Conservation (phyloP, 2,329 filamentous ascomycete genomes). For the Alternaria dauci region DNA sequence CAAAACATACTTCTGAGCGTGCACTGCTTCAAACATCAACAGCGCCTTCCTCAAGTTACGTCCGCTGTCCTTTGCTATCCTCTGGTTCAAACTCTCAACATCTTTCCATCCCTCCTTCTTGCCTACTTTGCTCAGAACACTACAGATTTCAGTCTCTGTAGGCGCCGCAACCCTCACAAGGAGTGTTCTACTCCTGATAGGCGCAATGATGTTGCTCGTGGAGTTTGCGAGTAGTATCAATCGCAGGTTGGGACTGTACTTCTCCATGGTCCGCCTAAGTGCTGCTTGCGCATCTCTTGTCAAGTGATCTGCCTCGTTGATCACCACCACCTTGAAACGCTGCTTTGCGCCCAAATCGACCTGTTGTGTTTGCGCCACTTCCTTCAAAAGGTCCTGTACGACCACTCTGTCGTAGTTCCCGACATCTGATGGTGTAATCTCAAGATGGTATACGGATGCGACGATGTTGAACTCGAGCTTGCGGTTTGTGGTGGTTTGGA, state of each 20-base stretch:
- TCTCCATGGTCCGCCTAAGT: conserved; percentile 95
- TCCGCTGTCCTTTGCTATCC: conserved; percentile 89
- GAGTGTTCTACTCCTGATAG: conserved; percentile 89
- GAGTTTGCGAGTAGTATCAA: conserved; percentile 94
- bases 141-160: conserved; percentile 82
- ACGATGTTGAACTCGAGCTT: conserved; percentile 99
- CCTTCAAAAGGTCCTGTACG: conserved; percentile 92
- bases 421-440: conserved; percentile 97
- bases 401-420: conserved; percentile 97
- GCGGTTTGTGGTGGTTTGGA: conserved; percentile 93
- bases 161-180: conserved; percentile 92
- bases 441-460: conserved; percentile 94
- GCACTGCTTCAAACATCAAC: conserved; percentile 96
- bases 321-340: conserved; percentile 97
- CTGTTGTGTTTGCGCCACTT: conserved; percentile 98
- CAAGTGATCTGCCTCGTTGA: conserved; percentile 97
- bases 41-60: conserved; percentile 88
- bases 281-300: conserved; percentile 95
- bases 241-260: conserved; percentile 94
- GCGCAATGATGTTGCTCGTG: conserved; percentile 98
- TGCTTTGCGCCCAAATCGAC: conserved; percentile 93
- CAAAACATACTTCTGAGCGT: conserved; percentile 86
- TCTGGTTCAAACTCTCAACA: conserved; percentile 76
- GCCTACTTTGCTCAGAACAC: conserved; percentile 73
- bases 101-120: conserved; percentile 86